Conservation (phyloP, 2,329 filamentous ascomycete species). For the Trichophyton rubrum region DNA sequence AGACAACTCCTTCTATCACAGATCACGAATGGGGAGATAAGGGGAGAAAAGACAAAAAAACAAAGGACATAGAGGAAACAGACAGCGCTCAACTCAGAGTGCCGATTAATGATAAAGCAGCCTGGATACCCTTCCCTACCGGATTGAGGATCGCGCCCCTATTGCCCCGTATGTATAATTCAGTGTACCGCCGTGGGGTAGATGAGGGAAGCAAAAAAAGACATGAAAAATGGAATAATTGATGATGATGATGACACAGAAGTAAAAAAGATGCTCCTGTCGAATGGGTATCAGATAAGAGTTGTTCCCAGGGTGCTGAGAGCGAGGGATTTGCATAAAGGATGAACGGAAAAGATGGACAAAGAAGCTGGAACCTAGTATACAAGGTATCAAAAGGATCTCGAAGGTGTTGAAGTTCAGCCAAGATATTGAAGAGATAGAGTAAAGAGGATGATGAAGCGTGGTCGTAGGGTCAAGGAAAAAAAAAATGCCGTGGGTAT, state of each 20-base stretch:
- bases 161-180: slow-evolving; percentile 5
- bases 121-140: background rate
- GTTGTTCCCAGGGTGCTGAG: background rate
- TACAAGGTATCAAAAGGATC: slow-evolving; percentile 8
- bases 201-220: slow-evolving; percentile 1
- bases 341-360: background rate
- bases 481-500: slow-evolving; percentile 1
- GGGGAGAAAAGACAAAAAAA: background rate
- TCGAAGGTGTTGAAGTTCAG: background rate
- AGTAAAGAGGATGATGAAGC: background rate
- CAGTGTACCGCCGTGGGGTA: slow-evolving; percentile 1
- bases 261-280: slow-evolving; percentile 8
- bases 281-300: slow-evolving; percentile 7
- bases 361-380: slow-evolving; percentile 7
- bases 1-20: background rate
- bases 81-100: background rate
- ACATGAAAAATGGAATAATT: background rate
- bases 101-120: background rate
- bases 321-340: background rate
- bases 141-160: background rate
- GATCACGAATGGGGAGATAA: background rate
- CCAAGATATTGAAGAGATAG: background rate
- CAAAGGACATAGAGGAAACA: background rate
- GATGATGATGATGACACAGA: background rate
- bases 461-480: background rate